phyloP scores from a whole-genome alignment of 179 eudicot species.

The Pouteria campechiana region DNA sequence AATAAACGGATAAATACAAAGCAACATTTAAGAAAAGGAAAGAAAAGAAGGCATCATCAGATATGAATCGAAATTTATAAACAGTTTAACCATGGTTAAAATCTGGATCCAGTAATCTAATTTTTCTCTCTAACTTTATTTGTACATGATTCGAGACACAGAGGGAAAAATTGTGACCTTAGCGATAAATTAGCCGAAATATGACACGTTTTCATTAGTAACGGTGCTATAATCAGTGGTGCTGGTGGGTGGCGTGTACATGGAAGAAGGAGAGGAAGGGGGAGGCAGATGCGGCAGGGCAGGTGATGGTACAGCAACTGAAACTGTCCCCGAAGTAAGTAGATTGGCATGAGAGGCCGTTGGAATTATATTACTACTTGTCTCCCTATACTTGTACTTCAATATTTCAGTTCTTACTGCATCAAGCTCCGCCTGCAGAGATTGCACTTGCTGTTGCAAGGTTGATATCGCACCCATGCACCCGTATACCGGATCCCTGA shows the following conservation, averaged over 20 bases:
- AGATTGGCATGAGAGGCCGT: constrained; percentile 11
- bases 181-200: constrained; percentile 25
- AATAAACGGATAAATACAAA: too few relatives aligned
- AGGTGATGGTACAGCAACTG: constrained; percentile 27
- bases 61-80: too few relatives aligned
- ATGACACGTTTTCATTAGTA: constrained; percentile 22
- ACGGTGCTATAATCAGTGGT: constrained; percentile 22
- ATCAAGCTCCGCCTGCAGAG: constrained; percentile 48
- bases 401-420: constrained; percentile 52
- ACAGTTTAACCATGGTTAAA: too few relatives aligned
- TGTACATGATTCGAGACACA: too few relatives aligned
- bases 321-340: constrained; percentile 16
- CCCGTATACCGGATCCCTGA: constrained; percentile 81
- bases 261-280: constrained; percentile 16
- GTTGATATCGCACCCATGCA: constrained; percentile 87
- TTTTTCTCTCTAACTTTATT: too few relatives aligned
- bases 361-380: constrained; percentile 18
- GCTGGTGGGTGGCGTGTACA: constrained; percentile 21
- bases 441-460: constrained; percentile 56
- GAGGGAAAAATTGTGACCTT: too few relatives aligned
- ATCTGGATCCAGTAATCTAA: too few relatives aligned
- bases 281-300: constrained; percentile 24
- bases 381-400: constrained; percentile 51
- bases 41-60: too few relatives aligned
- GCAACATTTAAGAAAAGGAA: too few relatives aligned